phyloP scores from a whole-genome alignment of 106 monocot genomes.

The Acorus calamus region DNA sequence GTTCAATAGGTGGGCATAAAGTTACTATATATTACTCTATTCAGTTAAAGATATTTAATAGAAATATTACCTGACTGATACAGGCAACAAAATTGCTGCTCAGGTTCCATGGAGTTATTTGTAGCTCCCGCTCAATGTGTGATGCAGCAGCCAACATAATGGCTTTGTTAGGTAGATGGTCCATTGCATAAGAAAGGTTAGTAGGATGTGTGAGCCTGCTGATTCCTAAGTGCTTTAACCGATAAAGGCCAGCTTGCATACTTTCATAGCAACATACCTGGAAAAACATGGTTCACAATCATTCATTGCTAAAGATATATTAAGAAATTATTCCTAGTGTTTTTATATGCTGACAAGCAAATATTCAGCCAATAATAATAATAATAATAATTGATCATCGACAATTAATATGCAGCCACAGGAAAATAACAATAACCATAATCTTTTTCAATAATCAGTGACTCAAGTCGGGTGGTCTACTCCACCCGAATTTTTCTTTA shows the following conservation, averaged over 20 bases:
- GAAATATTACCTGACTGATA: slow-evolving; percentile 57
- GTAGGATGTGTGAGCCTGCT: slow-evolving; percentile 63
- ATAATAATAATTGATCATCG: too few relatives aligned
- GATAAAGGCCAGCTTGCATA: slow-evolving; percentile 89
- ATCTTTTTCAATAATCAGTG: too few relatives aligned
- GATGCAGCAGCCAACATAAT: slow-evolving; percentile 86
- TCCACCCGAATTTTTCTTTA: too few relatives aligned
- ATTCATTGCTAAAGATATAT: too few relatives aligned
- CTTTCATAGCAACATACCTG: slow-evolving; percentile 94
- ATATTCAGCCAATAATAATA: too few relatives aligned
- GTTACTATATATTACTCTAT: not conserved
- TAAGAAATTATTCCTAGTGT: too few relatives aligned
- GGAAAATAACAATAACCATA: too few relatives aligned
- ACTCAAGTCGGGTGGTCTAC: too few relatives aligned
- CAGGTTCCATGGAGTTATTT: slow-evolving; percentile 90
- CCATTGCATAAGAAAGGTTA: slow-evolving; percentile 83
- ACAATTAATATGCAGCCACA: too few relatives aligned
- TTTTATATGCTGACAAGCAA: too few relatives aligned
- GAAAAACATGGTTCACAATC: not conserved
- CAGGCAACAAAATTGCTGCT: slow-evolving; percentile 92
- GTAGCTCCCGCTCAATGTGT: slow-evolving; percentile 93
- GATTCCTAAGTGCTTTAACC: slow-evolving; percentile 83
- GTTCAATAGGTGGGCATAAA: not conserved
- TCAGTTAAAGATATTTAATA: not conserved
- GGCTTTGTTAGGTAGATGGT: slow-evolving; percentile 89